phyloP scores from a whole-genome alignment of 495 filamentous ascomycete species.

The Xylaria palmicola region DNA sequence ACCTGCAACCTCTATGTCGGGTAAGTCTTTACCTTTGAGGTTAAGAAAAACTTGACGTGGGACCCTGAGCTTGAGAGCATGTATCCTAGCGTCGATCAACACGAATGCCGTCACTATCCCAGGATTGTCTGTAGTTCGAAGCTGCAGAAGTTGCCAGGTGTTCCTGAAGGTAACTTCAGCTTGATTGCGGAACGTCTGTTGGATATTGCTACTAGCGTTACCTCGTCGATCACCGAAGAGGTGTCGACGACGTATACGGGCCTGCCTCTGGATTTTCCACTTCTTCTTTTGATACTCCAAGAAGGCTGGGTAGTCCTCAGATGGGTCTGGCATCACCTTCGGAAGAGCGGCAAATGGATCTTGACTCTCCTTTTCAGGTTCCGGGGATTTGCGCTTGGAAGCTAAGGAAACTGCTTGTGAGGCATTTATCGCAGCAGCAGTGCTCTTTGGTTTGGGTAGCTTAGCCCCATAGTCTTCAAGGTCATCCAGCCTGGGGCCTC shows the following conservation, averaged over 20 bases:
- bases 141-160: slow-evolving; percentile 93
- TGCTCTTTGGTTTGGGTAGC: slow-evolving; percentile 66
- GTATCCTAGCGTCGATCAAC: slow-evolving; percentile 88
- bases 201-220: slow-evolving; percentile 70
- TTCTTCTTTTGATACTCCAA: slow-evolving; percentile 96
- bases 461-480: slow-evolving; percentile 82
- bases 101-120: slow-evolving; percentile 88
- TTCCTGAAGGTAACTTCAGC: slow-evolving; percentile 84
- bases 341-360: slow-evolving; percentile 87
- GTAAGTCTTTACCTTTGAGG: slow-evolving; percentile 78
- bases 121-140: slow-evolving; percentile 73
- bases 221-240: slow-evolving; percentile 82
- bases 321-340: slow-evolving; percentile 78
- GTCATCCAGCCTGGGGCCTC: slow-evolving; percentile 55
- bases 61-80: slow-evolving; percentile 84
- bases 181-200: slow-evolving; percentile 85
- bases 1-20: slow-evolving; percentile 83
- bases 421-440: slow-evolving; percentile 54
- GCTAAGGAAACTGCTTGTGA: slow-evolving; percentile 43
- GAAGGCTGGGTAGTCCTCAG: slow-evolving; percentile 85
- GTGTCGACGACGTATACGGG: slow-evolving; percentile 80
- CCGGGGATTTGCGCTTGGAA: slow-evolving; percentile 82
- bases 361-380: slow-evolving; percentile 54
- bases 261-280: slow-evolving; percentile 97
- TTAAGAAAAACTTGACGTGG: slow-evolving; percentile 89